Evolutionary conservation across 768 basidiomycete genomes (phyloP).

Genomic region (Agrocybe praecox): DNA sequence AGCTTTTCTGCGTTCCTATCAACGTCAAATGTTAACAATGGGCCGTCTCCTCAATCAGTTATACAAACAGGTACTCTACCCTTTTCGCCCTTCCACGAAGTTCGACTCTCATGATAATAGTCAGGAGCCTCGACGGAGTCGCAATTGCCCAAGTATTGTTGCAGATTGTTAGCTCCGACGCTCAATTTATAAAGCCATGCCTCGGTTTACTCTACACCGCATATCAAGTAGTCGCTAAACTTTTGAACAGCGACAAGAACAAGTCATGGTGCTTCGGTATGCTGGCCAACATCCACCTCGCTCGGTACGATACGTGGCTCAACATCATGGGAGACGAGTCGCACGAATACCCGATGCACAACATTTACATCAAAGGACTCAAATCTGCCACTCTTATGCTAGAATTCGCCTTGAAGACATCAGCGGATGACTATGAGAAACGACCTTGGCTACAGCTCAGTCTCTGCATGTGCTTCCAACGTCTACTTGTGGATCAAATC

Average conservation of each 20-base stretch:
- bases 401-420: neutral
- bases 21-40: neutral
- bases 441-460: slow-evolving; percentile 5
- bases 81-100: neutral
- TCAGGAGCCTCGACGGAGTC: neutral
- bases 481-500: neutral
- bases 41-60: neutral
- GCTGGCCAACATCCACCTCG: slow-evolving; percentile 8
- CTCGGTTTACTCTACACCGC: neutral
- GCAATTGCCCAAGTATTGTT: neutral
- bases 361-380: slow-evolving; percentile 6
- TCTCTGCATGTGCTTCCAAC: slow-evolving; percentile 5
- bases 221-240: neutral
- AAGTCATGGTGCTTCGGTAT: slow-evolving; percentile 2
- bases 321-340: neutral
- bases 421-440: slow-evolving; percentile 5
- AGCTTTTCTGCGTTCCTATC: neutral
- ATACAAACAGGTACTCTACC: neutral
- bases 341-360: neutral
- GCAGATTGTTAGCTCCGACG: slow-evolving; percentile 4
- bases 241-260: neutral
- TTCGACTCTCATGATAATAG: neutral
- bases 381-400: neutral
- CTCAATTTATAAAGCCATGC: slow-evolving; percentile 4
- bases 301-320: slow-evolving; percentile 6